Evolutionary conservation across 352 stramenopile genomes (phyloP).

Genomic region (Globisporangium canariense): DNA sequence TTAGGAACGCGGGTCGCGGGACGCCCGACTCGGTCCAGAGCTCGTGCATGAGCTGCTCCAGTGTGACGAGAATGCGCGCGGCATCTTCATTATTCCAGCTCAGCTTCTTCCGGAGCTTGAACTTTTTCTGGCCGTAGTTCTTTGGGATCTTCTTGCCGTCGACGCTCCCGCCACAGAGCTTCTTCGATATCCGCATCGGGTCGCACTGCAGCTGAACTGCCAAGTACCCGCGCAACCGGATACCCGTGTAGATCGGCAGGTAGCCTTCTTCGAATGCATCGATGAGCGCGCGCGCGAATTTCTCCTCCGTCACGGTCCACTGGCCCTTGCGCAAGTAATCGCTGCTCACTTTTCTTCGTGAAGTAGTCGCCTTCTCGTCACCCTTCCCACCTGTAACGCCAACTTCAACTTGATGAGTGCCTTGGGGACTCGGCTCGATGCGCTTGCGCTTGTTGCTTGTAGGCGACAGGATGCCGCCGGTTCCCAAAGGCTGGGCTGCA

Average conservation of each 20-base stretch:
- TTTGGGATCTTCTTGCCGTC: constrained; percentile 67
- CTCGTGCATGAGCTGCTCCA: constrained; percentile 49
- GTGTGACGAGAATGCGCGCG: constrained; percentile 30
- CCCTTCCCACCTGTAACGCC: background rate
- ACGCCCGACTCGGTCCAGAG: constrained; percentile 60
- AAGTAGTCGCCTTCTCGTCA: constrained; percentile 9
- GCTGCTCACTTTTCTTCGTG: constrained; percentile 53
- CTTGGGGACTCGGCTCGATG: background rate
- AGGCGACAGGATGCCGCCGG: constrained; percentile 9
- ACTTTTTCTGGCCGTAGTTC: constrained; percentile 82
- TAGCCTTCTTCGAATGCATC: constrained; percentile 73
- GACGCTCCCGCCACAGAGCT: constrained; percentile 66
- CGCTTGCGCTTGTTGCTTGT: constrained; percentile 16
- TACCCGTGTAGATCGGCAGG: constrained; percentile 69
- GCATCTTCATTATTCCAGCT: constrained; percentile 52
- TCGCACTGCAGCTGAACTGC: constrained; percentile 76
- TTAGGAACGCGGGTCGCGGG: constrained; percentile 45
- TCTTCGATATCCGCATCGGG: constrained; percentile 82
- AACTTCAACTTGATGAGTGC: background rate
- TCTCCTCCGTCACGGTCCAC: constrained; percentile 69
- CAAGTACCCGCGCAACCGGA: constrained; percentile 69
- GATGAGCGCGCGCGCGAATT: constrained; percentile 53
- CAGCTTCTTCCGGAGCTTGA: constrained; percentile 59
- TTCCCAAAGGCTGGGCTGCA: background rate
- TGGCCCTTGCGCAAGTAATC: constrained; percentile 72